These are phyloP conservation scores for Lactarius psammicola DNA, from an alignment of 768 basidiomycete species.

Conservation along the genomic window DNA sequence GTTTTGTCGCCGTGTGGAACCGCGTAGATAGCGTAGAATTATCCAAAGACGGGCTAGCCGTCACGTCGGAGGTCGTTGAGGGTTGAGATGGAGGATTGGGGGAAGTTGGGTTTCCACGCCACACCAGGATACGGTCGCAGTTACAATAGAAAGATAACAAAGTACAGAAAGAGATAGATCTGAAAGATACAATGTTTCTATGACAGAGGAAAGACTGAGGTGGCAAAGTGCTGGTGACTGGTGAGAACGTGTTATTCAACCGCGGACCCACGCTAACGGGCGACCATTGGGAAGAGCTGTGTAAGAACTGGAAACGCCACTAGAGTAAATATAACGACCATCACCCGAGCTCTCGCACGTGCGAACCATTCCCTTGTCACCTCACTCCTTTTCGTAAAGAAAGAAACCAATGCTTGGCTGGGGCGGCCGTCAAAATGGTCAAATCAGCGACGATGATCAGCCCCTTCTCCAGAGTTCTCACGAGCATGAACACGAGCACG, in stretches of 20 bases:
- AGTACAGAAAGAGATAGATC: neutral
- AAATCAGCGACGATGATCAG: constrained; percentile 45
- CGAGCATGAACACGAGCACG: constrained; percentile 40
- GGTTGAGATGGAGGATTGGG: no score
- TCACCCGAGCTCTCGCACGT: neutral
- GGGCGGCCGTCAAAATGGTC: constrained; percentile 22
- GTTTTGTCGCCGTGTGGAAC: neutral
- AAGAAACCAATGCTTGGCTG: constrained; percentile 19
- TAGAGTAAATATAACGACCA: neutral
- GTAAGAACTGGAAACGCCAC: neutral
- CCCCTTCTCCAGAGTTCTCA: constrained; percentile 55
- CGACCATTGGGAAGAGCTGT: neutral
- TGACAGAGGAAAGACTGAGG: no score
- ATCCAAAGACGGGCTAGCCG: constrained; percentile 6
- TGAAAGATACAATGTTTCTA: no score
- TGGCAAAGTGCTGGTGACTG: no score
- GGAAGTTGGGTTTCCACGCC: no score
- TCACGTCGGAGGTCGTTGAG: neutral
- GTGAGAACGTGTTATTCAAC: neutral
- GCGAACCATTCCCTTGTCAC: neutral
- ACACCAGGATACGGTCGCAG: no score
- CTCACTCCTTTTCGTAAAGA: neutral
- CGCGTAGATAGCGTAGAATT: neutral
- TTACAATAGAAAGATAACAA: no score
- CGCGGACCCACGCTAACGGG: neutral